Evolutionary conservation across 2,329 filamentous ascomycete species (phyloP).

Genomic region (Exophiala dermatitidis): DNA sequence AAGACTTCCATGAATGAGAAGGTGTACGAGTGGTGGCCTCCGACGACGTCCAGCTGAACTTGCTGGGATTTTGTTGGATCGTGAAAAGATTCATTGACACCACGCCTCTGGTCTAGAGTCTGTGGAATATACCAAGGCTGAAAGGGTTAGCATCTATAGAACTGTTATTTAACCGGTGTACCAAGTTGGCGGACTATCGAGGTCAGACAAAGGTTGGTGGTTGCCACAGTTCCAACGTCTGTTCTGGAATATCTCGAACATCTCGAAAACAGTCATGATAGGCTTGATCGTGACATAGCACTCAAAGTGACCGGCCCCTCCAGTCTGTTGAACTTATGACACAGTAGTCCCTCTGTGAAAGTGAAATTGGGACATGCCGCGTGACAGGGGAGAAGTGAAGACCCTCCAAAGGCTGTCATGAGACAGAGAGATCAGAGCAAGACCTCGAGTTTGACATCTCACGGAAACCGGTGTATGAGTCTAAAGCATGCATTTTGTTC

Average conservation of each 20-base stretch:
- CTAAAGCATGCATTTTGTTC: too few species aligned
- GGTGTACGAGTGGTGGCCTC: background rate
- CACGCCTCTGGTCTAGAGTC: too few species aligned
- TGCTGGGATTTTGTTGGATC: background rate
- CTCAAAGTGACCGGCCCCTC: background rate
- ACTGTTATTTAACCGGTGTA: too few species aligned
- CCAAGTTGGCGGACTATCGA: background rate
- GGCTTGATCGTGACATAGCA: background rate
- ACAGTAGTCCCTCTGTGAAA: background rate
- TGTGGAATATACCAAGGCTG: too few species aligned
- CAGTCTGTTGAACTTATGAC: background rate
- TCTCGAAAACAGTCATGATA: background rate
- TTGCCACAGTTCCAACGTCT: conserved; percentile 45
- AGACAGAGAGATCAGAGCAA: too few species aligned
- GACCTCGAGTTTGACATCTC: too few species aligned
- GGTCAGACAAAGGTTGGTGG: background rate
- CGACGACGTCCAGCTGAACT: conserved; percentile 4
- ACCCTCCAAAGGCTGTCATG: too few species aligned
- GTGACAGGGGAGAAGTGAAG: too few species aligned
- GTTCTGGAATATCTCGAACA: conserved; percentile 3
- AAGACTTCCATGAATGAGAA: background rate
- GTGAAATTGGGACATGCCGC: background rate
- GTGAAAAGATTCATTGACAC: background rate
- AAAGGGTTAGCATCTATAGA: too few species aligned
- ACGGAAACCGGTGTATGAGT: too few species aligned